Evolutionary conservation across 306 rosid genomes (phyloP).

Genomic region (Cucurbita moschata): DNA sequence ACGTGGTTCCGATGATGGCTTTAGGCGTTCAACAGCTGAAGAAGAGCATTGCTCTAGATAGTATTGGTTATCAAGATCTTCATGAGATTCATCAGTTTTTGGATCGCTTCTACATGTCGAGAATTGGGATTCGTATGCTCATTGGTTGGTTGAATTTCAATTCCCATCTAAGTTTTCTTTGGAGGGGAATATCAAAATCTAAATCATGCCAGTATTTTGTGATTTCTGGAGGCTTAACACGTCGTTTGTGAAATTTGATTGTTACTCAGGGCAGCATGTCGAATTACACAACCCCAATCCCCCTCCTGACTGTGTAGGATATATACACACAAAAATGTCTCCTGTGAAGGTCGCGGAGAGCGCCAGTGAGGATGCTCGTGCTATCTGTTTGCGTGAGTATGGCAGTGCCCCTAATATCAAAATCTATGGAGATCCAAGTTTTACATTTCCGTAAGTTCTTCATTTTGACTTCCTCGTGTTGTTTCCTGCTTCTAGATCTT

Average conservation of each 20-base stretch:
- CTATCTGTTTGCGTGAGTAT: conserved; percentile 69
- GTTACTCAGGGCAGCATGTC: conserved; percentile 81
- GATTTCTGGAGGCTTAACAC: conserved; percentile 2
- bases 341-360: conserved; percentile 58
- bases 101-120: conserved; percentile 93
- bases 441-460: conserved; percentile 79
- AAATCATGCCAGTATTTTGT: neutral
- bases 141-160: conserved; percentile 38
- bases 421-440: conserved; percentile 71
- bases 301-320: conserved; percentile 62
- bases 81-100: conserved; percentile 80
- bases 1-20: conserved; percentile 96
- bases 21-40: conserved; percentile 91
- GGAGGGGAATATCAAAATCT: neutral
- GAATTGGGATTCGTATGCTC: conserved; percentile 98
- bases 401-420: conserved; percentile 65
- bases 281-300: conserved; percentile 95
- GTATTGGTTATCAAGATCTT: conserved; percentile 36
- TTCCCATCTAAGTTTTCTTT: neutral
- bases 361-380: conserved; percentile 84
- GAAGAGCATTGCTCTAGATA: conserved; percentile 38
- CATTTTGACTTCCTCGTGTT: neutral
- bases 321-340: conserved; percentile 83
- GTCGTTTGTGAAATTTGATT: conserved; percentile 1
- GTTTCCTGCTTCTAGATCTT: neutral